These are phyloP conservation scores for Myotisia sp. DNA, from an alignment of 2,329 filamentous ascomycete species.

Conservation along the genomic window DNA sequence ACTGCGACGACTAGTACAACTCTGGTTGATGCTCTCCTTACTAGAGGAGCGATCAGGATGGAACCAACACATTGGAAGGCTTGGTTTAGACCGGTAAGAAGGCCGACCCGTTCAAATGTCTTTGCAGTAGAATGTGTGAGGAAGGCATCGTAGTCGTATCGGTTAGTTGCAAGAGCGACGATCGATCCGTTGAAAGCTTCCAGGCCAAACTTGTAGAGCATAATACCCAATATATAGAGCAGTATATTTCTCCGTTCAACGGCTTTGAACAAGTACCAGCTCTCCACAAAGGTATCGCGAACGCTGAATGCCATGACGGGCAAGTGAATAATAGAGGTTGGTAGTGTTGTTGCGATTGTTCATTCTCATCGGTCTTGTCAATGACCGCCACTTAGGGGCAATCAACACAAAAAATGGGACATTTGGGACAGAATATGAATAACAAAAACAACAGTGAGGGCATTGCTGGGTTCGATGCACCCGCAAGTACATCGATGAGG, in stretches of 20 bases:
- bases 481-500: too few species aligned
- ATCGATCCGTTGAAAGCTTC: constrained; percentile 40
- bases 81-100: constrained; percentile 37
- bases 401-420: too few species aligned
- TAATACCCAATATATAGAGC: constrained; percentile 37
- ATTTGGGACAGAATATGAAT: too few species aligned
- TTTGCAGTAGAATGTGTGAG: constrained; percentile 19
- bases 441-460: not conserved
- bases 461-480: not conserved
- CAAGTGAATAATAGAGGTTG: constrained; percentile 2
- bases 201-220: constrained; percentile 40
- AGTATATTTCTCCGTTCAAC: constrained; percentile 33
- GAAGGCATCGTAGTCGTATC: constrained; percentile 34
- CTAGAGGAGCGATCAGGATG: constrained; percentile 38
- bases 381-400: too few species aligned
- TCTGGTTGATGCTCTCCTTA: constrained; percentile 36
- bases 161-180: constrained; percentile 36
- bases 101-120: constrained; percentile 35
- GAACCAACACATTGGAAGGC: constrained; percentile 39
- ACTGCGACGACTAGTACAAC: constrained; percentile 33
- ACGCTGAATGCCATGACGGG: constrained; percentile 6
- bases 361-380: too few species aligned
- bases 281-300: constrained; percentile 6
- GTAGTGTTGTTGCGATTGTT: not conserved
- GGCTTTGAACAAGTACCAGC: constrained; percentile 23